Conservation (phyloP, 2,329 filamentous ascomycete species). For the Rutstroemia sp. region DNA sequence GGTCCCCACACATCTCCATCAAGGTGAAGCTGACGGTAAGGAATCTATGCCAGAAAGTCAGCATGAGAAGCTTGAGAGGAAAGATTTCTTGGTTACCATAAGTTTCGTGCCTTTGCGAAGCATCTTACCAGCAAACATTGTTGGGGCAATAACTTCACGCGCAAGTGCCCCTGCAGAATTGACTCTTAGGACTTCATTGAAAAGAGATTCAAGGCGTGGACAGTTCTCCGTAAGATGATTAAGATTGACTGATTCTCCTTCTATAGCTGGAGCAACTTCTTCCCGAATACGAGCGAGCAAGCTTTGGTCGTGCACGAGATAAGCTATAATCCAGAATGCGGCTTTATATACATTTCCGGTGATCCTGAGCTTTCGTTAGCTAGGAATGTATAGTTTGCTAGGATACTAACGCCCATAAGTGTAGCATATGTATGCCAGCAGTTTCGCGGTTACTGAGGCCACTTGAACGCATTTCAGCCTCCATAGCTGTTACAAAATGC, state of each 20-base stretch:
- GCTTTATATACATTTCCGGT: not conserved
- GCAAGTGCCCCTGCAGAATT: constrained; percentile 4
- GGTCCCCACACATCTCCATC: constrained; percentile 1
- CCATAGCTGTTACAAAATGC: not conserved
- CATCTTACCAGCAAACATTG: not conserved
- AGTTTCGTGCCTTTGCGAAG: not conserved
- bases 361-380: not conserved
- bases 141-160: not conserved
- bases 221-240: not conserved
- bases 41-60: not conserved
- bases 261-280: not conserved
- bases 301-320: not conserved
- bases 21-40: constrained; percentile 5
- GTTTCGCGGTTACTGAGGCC: not conserved
- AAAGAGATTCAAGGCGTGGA: constrained; percentile 3
- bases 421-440: not conserved
- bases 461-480: not conserved
- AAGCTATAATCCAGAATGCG: not conserved
- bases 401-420: not conserved
- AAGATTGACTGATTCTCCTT: not conserved
- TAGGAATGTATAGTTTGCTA: not conserved
- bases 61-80: constrained; percentile 23
- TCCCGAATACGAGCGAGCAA: not conserved
- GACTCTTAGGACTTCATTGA: constrained; percentile 2
- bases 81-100: constrained; percentile 26